Percentiles rank a stretch among this genome's conserved stretches.
phyloP scores from a whole-genome alignment of 768 basidiomycete species.

The Porpolomopsis calyptriformis region DNA sequence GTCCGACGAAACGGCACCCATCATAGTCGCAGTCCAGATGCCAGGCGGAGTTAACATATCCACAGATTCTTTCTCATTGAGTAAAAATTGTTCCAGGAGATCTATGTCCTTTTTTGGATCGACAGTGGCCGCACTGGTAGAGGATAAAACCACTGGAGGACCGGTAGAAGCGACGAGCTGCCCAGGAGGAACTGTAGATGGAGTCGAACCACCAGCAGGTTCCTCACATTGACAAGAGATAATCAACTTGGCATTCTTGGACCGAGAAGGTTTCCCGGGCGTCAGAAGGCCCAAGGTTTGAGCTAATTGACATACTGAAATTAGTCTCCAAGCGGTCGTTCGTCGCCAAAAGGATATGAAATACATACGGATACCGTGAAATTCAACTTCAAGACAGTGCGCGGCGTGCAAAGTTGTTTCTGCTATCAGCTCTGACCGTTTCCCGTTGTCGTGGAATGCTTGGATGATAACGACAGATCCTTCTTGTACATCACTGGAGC shows the following conservation, averaged over 20 bases:
- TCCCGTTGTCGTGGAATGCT: neutral
- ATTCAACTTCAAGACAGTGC: neutral
- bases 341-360: neutral
- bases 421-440: neutral
- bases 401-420: neutral
- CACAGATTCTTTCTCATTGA: neutral
- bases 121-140: neutral
- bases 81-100: neutral
- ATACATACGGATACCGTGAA: neutral
- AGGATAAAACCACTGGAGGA: neutral
- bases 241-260: neutral
- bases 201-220: neutral
- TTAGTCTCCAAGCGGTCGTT: neutral
- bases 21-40: neutral
- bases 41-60: neutral
- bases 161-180: neutral
- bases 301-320: neutral
- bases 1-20: neutral
- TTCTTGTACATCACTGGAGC: neutral
- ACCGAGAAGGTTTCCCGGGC: neutral
- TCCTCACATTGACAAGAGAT: neutral
- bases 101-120: neutral
- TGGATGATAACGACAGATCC: neutral
- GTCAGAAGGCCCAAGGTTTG: neutral
- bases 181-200: neutral